Conservation (phyloP, 148 eudicot species). For the Talinum fruticosum region DNA sequence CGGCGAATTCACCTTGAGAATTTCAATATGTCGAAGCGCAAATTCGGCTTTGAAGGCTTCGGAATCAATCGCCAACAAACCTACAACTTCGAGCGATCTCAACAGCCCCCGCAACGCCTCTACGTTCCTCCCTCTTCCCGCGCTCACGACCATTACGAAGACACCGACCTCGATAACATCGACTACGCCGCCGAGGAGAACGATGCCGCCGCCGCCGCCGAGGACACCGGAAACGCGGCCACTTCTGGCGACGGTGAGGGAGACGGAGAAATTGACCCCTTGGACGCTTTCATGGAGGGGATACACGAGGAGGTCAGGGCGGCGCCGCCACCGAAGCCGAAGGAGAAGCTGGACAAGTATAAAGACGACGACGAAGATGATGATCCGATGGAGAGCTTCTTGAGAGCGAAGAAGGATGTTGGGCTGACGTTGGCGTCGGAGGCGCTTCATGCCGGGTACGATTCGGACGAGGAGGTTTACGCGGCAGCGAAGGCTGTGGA, state of each 20-base stretch:
- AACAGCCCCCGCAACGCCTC: slow-evolving; percentile 51
- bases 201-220: slow-evolving; percentile 12
- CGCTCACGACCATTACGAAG: slow-evolving; percentile 80
- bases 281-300: slow-evolving; percentile 96
- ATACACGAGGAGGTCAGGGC: slow-evolving; percentile 85
- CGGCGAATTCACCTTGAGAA: neutral
- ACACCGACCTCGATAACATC: slow-evolving; percentile 83
- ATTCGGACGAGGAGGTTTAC: slow-evolving; percentile 97
- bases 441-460: slow-evolving; percentile 76
- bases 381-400: slow-evolving; percentile 83
- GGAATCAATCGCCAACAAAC: slow-evolving; percentile 79
- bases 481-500: slow-evolving; percentile 99
- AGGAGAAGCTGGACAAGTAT: slow-evolving; percentile 70
- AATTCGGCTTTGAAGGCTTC: slow-evolving; percentile 93
- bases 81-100: slow-evolving; percentile 77
- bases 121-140: slow-evolving; percentile 75
- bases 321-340: slow-evolving; percentile 62
- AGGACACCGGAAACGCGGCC: slow-evolving; percentile 9
- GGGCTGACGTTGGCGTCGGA: slow-evolving; percentile 83
- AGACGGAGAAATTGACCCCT: slow-evolving; percentile 73
- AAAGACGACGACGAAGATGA: slow-evolving; percentile 85
- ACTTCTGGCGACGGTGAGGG: slow-evolving; percentile 7
- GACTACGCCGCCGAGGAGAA: slow-evolving; percentile 46
- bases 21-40: slow-evolving; percentile 75
- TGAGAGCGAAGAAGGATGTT: slow-evolving; percentile 85